Base-by-base conservation (phyloP, 2,329 filamentous ascomycete genomes). In the Talaromyces amestolkiae region DNA sequence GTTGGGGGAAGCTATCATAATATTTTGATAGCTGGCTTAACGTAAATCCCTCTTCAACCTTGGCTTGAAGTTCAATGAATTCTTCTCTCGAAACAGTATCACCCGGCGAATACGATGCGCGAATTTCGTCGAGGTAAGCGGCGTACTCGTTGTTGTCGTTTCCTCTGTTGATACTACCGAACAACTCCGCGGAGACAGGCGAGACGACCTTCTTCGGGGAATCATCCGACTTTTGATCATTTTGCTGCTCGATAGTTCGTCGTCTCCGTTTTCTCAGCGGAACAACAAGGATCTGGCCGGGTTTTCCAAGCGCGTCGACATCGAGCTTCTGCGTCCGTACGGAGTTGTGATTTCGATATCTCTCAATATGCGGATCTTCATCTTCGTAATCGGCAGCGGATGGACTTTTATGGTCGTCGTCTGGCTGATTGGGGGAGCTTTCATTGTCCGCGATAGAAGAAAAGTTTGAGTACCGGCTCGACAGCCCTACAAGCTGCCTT, bases 241-340 rank as follows among this genome's bases (percentile, higher is more conserved):
- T 27, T 56, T 62, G 66, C 27, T 61, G 62, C 43, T 58, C 13
- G 39, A 62, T 31, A 51, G 61, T 22, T 61, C 49, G 65, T 33
- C 68, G 67, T 33, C 70, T 69, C 35, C 71, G 73, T 59, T 70
- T 65, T 58, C 64, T 68, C 22, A 72, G 66, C 45, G 70, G 69
- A 9, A 79, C 70, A 27, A 80, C 70, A 31, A 80, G 68, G 6
- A 80, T 73, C 59, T 79, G 72, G 3, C 73, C 77, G 1, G 77
- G 77, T 58, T 76, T 71, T 33, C 78, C 78, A 9, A 80, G 68
- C 1, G 75, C 66, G 43, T 74, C 68, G 33, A 78, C 73, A 39
- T 72, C 72, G 9, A 79, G 72, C 3, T 74, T 69, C 58, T 58
- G 56, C 39, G 22, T 71, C 39, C 64, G 65, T 24, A 51, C 27